Conservation (phyloP, 306 rosid genomes). For the Fragaria nilgerrensis region DNA sequence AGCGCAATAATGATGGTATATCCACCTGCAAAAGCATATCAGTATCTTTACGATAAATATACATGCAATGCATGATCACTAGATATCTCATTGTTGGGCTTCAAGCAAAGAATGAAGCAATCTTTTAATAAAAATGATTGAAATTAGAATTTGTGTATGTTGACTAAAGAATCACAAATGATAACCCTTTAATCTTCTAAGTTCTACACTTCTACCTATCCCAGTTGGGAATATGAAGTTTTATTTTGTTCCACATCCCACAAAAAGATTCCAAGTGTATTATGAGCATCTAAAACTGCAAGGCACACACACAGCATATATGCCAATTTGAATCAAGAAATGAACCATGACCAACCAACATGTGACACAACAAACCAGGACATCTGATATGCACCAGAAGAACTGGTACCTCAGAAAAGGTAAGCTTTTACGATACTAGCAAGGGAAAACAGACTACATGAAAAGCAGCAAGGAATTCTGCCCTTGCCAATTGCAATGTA, state of each 20-base stretch:
- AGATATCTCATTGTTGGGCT: background rate
- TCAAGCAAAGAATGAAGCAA: background rate
- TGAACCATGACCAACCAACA: background rate
- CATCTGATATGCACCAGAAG: background rate
- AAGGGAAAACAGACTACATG: background rate
- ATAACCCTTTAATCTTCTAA: background rate
- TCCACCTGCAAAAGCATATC: slow-evolving; percentile 71
- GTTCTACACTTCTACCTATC: background rate
- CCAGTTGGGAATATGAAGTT: background rate
- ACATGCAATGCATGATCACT: background rate
- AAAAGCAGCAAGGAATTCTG: background rate
- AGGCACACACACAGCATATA: background rate
- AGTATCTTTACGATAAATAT: background rate
- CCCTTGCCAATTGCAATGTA: background rate
- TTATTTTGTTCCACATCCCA: background rate
- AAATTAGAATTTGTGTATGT: background rate
- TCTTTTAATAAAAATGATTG: background rate
- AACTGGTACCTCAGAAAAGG: background rate
- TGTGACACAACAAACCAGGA: background rate
- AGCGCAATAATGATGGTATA: slow-evolving; percentile 97
- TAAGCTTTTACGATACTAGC: background rate
- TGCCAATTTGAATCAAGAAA: background rate
- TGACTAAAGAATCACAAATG: background rate
- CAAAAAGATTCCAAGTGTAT: background rate
- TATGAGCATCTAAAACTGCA: background rate